A percentile compares a stretch with the other conserved stretches of the same genome.
These are phyloP conservation scores for Colletotrichum incanum DNA, from an alignment of 2,329 filamentous ascomycete species.

Conservation along the genomic window DNA sequence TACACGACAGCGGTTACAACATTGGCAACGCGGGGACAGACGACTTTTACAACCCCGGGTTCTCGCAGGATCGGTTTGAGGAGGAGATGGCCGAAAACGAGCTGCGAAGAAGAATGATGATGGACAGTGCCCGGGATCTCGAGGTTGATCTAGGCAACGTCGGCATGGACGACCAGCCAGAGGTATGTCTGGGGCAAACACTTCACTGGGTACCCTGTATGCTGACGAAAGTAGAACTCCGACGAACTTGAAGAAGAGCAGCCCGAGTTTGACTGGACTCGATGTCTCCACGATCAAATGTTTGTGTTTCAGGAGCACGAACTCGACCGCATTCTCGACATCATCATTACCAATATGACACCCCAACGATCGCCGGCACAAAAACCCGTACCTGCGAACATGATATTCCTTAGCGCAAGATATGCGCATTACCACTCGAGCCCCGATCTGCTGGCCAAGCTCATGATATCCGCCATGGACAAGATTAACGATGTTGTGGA, in stretches of 20 bases:
- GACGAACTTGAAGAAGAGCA: constrained; percentile 91
- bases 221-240: constrained; percentile 18
- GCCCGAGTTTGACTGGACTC: constrained; percentile 96
- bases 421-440: constrained; percentile 98
- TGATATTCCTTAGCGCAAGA: constrained; percentile 94
- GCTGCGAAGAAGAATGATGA: constrained; percentile 97
- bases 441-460: constrained; percentile 83
- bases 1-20: constrained; percentile 94
- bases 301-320: constrained; percentile 99
- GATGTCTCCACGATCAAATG: constrained; percentile 98
- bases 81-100: constrained; percentile 98
- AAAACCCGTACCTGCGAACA: constrained; percentile 97
- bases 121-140: constrained; percentile 96
- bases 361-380: constrained; percentile 96
- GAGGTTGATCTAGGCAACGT: constrained; percentile 97
- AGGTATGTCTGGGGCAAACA: constrained; percentile 69
- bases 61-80: constrained; percentile 94
- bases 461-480: constrained; percentile 90
- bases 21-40: constrained; percentile 86
- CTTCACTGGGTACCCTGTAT: constrained; percentile 47
- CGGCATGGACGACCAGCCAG: constrained; percentile 94
- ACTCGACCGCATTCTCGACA: constrained; percentile 90
- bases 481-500: constrained; percentile 99
- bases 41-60: constrained; percentile 94
- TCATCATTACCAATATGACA: constrained; percentile 98